Percentiles rank a stretch among this genome's conserved stretches.
These are phyloP conservation scores for Pachysandra terminalis DNA, from an alignment of 164 flowering plant genomes.

Conservation along the genomic window DNA sequence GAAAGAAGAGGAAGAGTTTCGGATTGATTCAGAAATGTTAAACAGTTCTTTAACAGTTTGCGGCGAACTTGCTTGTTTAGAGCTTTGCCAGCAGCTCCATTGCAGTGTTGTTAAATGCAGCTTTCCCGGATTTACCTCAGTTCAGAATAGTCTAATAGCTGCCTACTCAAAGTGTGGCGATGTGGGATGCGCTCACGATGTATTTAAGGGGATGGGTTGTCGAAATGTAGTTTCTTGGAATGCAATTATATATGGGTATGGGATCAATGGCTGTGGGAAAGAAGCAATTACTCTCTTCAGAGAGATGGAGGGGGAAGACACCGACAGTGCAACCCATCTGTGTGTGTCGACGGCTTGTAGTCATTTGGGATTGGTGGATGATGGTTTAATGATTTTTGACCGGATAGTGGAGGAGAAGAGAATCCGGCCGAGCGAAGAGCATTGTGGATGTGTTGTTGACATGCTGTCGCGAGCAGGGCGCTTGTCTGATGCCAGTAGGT, in stretches of 20 bases:
- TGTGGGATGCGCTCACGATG: conserved; percentile 21
- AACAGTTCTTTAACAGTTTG: conserved; percentile 24
- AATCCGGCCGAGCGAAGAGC: conserved; percentile 27
- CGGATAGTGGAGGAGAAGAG: conserved; percentile 27
- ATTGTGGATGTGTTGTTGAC: conserved; percentile 36
- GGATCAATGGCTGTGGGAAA: conserved; percentile 38
- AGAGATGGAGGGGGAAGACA: conserved; percentile 31
- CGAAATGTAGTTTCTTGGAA: conserved; percentile 35
- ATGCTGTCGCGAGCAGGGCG: conserved; percentile 41
- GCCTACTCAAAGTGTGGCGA: conserved; percentile 34
- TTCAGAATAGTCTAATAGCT: conserved; percentile 33
- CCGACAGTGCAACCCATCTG: conserved; percentile 31
- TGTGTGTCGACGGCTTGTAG: conserved; percentile 39
- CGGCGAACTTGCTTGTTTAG: conserved; percentile 31
- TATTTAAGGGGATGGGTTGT: conserved; percentile 29
- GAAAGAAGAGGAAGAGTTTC: conserved; percentile 11
- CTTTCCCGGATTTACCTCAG: conserved; percentile 17
- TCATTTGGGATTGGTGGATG: conserved; percentile 38
- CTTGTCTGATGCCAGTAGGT: conserved; percentile 27
- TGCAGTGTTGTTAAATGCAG: conserved; percentile 24
- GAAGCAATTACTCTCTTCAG: conserved; percentile 30
- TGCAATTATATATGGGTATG: conserved; percentile 36
- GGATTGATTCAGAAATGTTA: conserved; percentile 26
- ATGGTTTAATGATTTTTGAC: conserved; percentile 33
- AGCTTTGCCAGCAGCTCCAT: conserved; percentile 37